phyloP scores from a whole-genome alignment of 345 rosid genomes.

The Garcia nutans region DNA sequence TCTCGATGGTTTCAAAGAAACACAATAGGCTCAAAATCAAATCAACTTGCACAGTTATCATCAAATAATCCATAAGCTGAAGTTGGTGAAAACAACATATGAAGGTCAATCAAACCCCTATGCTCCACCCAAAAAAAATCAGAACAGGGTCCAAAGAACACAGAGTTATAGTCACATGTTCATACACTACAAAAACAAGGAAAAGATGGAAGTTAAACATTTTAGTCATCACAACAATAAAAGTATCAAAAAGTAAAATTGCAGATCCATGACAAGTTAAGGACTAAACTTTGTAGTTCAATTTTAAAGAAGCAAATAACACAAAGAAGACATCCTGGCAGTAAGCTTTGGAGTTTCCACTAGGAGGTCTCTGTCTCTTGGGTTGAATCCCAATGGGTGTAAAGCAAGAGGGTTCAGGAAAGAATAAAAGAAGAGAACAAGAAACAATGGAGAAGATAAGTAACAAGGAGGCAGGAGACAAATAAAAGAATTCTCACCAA shows the following conservation, averaged over 20 bases:
- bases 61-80: neutral
- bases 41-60: neutral
- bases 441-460: neutral
- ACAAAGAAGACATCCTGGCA: no score
- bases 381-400: neutral
- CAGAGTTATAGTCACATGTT: neutral
- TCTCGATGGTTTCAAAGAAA: neutral
- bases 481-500: conserved; percentile 43
- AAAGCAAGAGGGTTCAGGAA: neutral
- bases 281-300: neutral
- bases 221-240: neutral
- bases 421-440: neutral
- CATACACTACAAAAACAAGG: neutral
- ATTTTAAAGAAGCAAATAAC: no score
- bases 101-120: neutral
- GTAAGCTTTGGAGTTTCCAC: no score
- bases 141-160: neutral
- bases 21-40: neutral
- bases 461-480: neutral
- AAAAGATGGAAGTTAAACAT: neutral
- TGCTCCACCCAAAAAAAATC: neutral
- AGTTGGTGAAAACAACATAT: neutral
- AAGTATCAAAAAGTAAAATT: neutral
- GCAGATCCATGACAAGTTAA: neutral
- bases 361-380: neutral